A percentile compares a stretch with the other conserved stretches of the same genome.
phyloP scores from a whole-genome alignment of 2,329 filamentous ascomycete species.

The Pseudopithomyces chartarum region DNA sequence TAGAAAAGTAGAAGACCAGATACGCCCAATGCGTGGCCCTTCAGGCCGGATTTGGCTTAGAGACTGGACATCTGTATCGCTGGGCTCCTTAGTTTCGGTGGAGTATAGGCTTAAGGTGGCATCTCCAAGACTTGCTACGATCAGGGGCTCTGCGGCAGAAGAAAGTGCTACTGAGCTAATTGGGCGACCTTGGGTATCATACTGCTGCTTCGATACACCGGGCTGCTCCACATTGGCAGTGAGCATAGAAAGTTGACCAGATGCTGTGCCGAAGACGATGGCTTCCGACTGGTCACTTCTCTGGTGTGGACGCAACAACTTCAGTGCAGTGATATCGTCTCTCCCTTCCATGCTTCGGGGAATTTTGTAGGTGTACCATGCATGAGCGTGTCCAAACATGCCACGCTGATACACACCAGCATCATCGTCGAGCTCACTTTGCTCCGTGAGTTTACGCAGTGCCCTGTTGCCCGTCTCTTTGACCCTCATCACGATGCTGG shows the following conservation, averaged over 20 bases:
- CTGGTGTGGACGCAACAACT: conserved; percentile 55
- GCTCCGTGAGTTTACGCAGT: conserved; percentile 20
- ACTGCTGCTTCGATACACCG: conserved; percentile 29
- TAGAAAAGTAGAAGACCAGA: conserved; percentile 61
- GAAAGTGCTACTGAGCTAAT: conserved; percentile 57
- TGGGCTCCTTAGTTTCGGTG: conserved; percentile 30
- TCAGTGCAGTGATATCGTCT: conserved; percentile 65
- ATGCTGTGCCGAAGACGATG: conserved; percentile 61
- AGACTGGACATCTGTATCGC: conserved; percentile 28
- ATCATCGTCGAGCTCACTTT: conserved; percentile 15
- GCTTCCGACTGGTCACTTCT: conserved; percentile 40
- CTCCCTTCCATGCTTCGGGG: conserved; percentile 56
- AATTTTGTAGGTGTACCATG: conserved; percentile 60
- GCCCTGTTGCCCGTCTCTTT: conserved; percentile 48
- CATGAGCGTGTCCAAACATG: conserved; percentile 38
- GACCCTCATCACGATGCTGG: conserved; percentile 58
- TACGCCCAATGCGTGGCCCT: conserved; percentile 27
- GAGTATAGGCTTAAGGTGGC: conserved; percentile 53
- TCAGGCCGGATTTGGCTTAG: conserved; percentile 24
- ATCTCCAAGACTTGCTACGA: conserved; percentile 59
- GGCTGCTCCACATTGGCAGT: conserved; percentile 19
- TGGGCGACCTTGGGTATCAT: conserved; percentile 48
- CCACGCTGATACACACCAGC: conserved; percentile 32
- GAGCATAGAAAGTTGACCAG: conserved; percentile 54
- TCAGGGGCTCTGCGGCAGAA: conserved; percentile 45